These are phyloP conservation scores for Neonectria magnoliae DNA, from an alignment of 2,329 filamentous ascomycete genomes.

Conservation along the genomic window DNA sequence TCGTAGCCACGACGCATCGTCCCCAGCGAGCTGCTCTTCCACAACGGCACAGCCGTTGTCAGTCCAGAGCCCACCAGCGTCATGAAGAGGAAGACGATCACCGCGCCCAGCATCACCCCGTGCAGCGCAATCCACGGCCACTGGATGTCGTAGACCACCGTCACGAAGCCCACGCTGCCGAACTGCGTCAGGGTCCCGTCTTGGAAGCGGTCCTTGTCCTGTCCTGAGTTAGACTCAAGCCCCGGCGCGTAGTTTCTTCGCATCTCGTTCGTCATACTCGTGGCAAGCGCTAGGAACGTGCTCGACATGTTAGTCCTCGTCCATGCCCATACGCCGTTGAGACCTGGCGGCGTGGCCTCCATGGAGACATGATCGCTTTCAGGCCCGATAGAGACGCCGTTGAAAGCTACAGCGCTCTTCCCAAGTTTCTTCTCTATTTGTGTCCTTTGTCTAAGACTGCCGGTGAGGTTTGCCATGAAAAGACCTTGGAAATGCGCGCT, in stretches of 20 bases:
- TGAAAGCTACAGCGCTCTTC: slow-evolving; percentile 13
- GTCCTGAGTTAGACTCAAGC: background rate
- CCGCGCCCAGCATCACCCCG: background rate
- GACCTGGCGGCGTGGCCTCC: slow-evolving; percentile 1
- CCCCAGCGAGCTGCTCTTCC: slow-evolving; percentile 9
- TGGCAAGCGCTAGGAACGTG: slow-evolving; percentile 14
- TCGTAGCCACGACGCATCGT: slow-evolving; percentile 16
- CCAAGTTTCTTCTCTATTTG: slow-evolving; percentile 6
- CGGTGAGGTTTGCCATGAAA: slow-evolving; percentile 1
- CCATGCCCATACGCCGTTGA: slow-evolving; percentile 16
- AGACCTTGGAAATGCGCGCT: slow-evolving; percentile 16
- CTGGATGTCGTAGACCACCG: slow-evolving; percentile 9
- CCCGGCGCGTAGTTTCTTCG: slow-evolving; percentile 5
- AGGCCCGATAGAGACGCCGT: background rate
- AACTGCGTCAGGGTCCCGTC: slow-evolving; percentile 1
- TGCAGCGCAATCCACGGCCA: slow-evolving; percentile 21
- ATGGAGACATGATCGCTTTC: background rate
- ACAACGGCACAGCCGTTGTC: background rate
- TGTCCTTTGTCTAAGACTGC: background rate
- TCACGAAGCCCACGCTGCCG: slow-evolving; percentile 9
- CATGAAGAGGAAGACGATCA: slow-evolving; percentile 6
- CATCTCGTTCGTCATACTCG: slow-evolving; percentile 25
- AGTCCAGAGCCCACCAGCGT: background rate
- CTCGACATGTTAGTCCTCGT: slow-evolving; percentile 14
- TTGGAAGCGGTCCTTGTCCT: slow-evolving; percentile 9